These are phyloP conservation scores for Myxozyma sirexii DNA, from an alignment of 805 yeast genomes.

Conservation along the genomic window DNA sequence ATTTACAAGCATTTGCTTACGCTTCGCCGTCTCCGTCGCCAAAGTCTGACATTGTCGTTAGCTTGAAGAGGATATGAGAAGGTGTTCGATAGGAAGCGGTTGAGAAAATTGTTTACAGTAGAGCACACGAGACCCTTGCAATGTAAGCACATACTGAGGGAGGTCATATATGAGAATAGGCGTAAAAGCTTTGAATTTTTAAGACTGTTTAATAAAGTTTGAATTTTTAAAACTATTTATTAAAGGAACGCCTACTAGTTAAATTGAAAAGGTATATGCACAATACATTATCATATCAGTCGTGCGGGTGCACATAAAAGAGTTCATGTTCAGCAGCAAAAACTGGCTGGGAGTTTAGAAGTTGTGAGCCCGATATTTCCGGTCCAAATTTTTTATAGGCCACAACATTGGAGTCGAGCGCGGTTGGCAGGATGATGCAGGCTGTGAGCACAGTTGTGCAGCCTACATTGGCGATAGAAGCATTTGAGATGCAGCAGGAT, in stretches of 20 bases:
- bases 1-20: slow-evolving; percentile 35
- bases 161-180: too few relatives aligned
- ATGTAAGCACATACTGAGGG: too few relatives aligned
- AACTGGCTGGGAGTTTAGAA: not conserved
- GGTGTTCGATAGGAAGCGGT: not conserved
- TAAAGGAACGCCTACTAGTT: too few relatives aligned
- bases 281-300: too few relatives aligned
- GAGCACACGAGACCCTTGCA: not conserved
- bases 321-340: too few relatives aligned
- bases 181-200: too few relatives aligned
- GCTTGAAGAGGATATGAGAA: not conserved
- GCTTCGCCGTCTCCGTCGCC: slow-evolving; percentile 46
- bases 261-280: too few relatives aligned
- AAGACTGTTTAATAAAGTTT: too few relatives aligned
- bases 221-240: too few relatives aligned
- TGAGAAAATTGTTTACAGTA: not conserved
- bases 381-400: not conserved
- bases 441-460: not conserved
- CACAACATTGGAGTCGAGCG: not conserved
- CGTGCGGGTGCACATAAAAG: too few relatives aligned
- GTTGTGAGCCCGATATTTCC: slow-evolving; percentile 5
- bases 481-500: not conserved
- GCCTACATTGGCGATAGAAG: not conserved
- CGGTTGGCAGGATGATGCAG: not conserved
- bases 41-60: slow-evolving; percentile 44